Conservation (phyloP, 495 filamentous ascomycete genomes). For the Lepidopterella palustris region DNA sequence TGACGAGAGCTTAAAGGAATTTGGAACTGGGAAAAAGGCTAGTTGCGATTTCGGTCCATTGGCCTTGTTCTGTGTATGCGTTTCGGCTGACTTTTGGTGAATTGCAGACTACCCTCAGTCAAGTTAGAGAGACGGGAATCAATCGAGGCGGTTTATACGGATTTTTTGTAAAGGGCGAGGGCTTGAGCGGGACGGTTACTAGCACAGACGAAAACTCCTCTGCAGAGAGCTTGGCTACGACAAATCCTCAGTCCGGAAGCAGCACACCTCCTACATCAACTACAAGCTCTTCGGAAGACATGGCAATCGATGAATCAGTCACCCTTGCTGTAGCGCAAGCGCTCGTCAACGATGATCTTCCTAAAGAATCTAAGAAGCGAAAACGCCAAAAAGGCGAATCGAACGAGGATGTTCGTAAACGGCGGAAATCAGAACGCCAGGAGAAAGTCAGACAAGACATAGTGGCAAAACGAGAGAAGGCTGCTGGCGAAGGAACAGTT, state of each 20-base stretch:
- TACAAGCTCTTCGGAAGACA: neutral
- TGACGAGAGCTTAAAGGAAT: constrained; percentile 35
- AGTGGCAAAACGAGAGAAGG: constrained; percentile 3
- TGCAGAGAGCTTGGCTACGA: constrained; percentile 6
- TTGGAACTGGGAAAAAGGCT: constrained; percentile 35
- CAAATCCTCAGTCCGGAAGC: constrained; percentile 2
- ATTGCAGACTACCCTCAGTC: constrained; percentile 25
- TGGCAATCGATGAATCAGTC: neutral
- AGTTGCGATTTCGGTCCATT: neutral
- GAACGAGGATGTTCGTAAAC: neutral
- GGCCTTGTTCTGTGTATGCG: neutral
- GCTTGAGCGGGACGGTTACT: constrained; percentile 60
- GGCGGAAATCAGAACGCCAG: neutral
- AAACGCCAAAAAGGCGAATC: constrained; percentile 9
- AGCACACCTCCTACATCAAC: constrained; percentile 16
- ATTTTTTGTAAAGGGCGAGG: constrained; percentile 70
- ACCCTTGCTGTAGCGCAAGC: no score
- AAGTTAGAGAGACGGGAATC: constrained; percentile 32
- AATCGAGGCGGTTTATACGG: constrained; percentile 61
- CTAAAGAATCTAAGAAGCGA: constrained; percentile 15
- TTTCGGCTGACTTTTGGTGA: constrained; percentile 6
- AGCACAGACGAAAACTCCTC: constrained; percentile 13
- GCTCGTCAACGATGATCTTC: no score
- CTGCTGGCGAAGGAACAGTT: neutral
- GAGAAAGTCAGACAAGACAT: neutral